Percentiles rank a stretch among this genome's conserved stretches.
These are phyloP conservation scores for Fusarium albidum DNA, from an alignment of 2,329 filamentous ascomycete species.

Conservation along the genomic window DNA sequence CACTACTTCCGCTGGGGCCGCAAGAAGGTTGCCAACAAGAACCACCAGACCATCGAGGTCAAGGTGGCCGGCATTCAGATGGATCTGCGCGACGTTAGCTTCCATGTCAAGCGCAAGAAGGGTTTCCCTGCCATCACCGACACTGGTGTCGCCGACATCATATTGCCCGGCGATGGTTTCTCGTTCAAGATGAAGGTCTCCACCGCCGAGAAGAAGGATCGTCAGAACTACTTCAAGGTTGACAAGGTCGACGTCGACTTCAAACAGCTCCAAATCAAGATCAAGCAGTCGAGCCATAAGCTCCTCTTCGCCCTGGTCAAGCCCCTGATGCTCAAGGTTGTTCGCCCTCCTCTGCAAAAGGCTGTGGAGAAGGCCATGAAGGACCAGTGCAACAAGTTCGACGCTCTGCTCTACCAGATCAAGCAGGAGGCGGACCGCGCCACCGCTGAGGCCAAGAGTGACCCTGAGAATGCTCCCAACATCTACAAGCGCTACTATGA, in stretches of 20 bases:
- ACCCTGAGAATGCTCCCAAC: conserved; percentile 79
- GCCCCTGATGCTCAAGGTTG: conserved; percentile 82
- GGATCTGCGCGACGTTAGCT: conserved; percentile 89
- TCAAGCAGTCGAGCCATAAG: conserved; percentile 97
- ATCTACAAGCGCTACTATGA: conserved; percentile 86
- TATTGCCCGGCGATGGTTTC: conserved; percentile 86
- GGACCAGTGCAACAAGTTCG: conserved; percentile 79
- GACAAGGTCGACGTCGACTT: conserved; percentile 87
- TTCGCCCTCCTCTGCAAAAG: conserved; percentile 87
- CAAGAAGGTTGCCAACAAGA: conserved; percentile 83
- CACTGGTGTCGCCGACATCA: conserved; percentile 86
- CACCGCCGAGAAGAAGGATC: conserved; percentile 77
- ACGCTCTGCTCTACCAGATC: conserved; percentile 76
- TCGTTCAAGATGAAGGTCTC: conserved; percentile 92
- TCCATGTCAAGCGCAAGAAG: conserved; percentile 93
- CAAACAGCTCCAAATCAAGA: conserved; percentile 83
- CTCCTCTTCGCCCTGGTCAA: conserved; percentile 86
- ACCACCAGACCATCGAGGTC: conserved; percentile 82
- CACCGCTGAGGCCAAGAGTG: conserved; percentile 60
- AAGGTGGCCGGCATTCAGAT: conserved; percentile 91
- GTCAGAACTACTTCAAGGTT: conserved; percentile 91
- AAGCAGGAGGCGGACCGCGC: conserved; percentile 84
- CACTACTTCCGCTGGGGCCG: conserved; percentile 96
- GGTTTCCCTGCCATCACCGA: conserved; percentile 91
- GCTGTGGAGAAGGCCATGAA: conserved; percentile 89